Percentiles rank a stretch among this genome's conserved stretches.
Evolutionary conservation across 306 rosid genomes (phyloP).

Genomic region (Trifolium fragiferum): DNA sequence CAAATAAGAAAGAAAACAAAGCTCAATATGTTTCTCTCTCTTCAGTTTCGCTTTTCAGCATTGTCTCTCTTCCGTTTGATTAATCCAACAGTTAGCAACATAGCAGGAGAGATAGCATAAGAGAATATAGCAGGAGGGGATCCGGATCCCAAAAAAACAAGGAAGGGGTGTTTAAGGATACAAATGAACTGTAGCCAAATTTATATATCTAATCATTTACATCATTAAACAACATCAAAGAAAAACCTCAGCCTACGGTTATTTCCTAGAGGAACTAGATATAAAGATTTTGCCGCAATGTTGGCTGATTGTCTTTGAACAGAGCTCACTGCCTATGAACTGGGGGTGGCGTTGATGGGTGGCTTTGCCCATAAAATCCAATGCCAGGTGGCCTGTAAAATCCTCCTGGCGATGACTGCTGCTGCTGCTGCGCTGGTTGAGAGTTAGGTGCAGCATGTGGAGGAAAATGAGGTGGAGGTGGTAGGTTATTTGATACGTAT

Average conservation of each 20-base stretch:
- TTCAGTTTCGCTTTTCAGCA: no score
- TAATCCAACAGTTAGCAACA: no score
- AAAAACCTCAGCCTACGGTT: conserved; percentile 43
- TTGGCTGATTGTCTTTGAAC: conserved; percentile 34
- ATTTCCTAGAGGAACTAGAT: conserved; percentile 40
- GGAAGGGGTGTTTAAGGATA: background rate
- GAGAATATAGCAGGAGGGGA: no score
- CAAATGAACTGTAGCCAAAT: conserved; percentile 40
- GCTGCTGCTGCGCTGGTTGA: conserved; percentile 63
- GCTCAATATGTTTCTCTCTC: no score
- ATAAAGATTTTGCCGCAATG: conserved; percentile 38
- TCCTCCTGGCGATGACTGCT: conserved; percentile 66
- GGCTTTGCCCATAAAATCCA: conserved; percentile 79
- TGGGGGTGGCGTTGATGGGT: conserved; percentile 69
- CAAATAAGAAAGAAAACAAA: no score
- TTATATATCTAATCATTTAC: conserved; percentile 65
- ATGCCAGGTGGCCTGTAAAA: conserved; percentile 74
- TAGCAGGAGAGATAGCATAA: no score
- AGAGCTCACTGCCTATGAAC: conserved; percentile 74
- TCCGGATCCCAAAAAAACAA: no score
- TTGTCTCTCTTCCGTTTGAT: no score
- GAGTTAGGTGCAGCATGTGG: conserved; percentile 61
- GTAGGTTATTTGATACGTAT: conserved; percentile 61
- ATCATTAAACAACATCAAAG: conserved; percentile 52
- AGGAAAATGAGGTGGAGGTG: conserved; percentile 87